Percentiles rank a stretch among this genome's conserved stretches.
These are phyloP conservation scores for Phyllosticta capitalensis DNA, from an alignment of 2,329 filamentous ascomycete species.

Conservation along the genomic window DNA sequence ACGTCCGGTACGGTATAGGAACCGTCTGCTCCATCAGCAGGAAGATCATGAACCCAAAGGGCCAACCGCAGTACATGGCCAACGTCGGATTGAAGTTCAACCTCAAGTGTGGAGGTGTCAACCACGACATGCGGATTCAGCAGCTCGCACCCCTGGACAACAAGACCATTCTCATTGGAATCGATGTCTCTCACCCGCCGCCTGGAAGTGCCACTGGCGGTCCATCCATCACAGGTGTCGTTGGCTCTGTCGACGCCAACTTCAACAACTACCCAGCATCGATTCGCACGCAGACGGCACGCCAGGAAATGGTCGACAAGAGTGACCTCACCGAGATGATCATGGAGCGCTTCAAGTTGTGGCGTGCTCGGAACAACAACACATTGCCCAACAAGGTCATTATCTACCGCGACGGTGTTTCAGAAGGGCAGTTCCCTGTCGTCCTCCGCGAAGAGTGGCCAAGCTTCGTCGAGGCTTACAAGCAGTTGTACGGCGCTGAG, in stretches of 20 bases:
- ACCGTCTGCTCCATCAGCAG: slow-evolving; percentile 18
- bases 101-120: slow-evolving; percentile 43
- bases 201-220: slow-evolving; percentile 47
- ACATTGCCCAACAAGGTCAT: slow-evolving; percentile 63
- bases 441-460: slow-evolving; percentile 61
- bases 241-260: slow-evolving; percentile 59
- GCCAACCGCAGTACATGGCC: slow-evolving; percentile 27
- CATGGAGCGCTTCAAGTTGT: slow-evolving; percentile 53
- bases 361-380: slow-evolving; percentile 46
- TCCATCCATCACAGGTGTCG: slow-evolving; percentile 69
- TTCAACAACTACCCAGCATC: slow-evolving; percentile 69
- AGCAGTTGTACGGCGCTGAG: slow-evolving; percentile 43
- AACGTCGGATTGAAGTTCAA: slow-evolving; percentile 49
- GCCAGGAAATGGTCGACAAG: slow-evolving; percentile 58
- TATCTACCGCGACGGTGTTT: slow-evolving; percentile 81
- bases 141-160: slow-evolving; percentile 50
- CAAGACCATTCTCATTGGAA: slow-evolving; percentile 76
- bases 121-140: slow-evolving; percentile 43
- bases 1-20: slow-evolving; percentile 17
- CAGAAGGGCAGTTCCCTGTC: slow-evolving; percentile 66
- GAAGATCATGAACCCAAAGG: slow-evolving; percentile 28
- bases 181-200: slow-evolving; percentile 83
- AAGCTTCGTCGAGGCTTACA: slow-evolving; percentile 53
- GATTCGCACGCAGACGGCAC: slow-evolving; percentile 53
- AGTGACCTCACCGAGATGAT: slow-evolving; percentile 50